Conservation (phyloP, 1,284 basidiomycete species). For the Marasmius sp. region DNA sequence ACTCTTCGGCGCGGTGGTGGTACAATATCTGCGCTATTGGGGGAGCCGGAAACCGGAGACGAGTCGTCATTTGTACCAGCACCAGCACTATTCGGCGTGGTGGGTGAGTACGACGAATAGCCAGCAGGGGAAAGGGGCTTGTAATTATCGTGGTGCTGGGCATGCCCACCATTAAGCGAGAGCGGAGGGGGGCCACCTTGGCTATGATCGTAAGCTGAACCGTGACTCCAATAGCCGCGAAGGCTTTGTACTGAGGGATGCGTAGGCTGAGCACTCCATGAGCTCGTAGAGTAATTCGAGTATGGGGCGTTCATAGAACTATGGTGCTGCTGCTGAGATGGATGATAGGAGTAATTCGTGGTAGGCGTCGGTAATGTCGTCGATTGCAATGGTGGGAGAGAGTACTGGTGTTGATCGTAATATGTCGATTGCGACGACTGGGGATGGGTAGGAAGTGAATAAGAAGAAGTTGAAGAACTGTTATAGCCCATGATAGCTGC, state of each 20-base stretch:
- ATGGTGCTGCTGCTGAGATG: slow-evolving; percentile 8
- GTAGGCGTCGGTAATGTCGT: slow-evolving; percentile 3
- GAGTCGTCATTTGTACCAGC: slow-evolving; percentile 5
- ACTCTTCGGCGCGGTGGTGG: slow-evolving; percentile 65
- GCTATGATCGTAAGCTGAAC: slow-evolving; percentile 8
- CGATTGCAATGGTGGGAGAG: slow-evolving; percentile 13
- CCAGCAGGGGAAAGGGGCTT: slow-evolving; percentile 9
- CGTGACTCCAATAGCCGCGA: slow-evolving; percentile 11
- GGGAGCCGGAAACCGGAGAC: slow-evolving; percentile 10
- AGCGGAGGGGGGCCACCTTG: slow-evolving; percentile 1
- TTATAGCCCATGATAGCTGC: slow-evolving; percentile 19
- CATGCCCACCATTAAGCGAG: slow-evolving; percentile 5
- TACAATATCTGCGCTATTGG: slow-evolving; percentile 44
- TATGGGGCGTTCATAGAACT: slow-evolving; percentile 2
- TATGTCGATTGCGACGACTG: slow-evolving; percentile 31
- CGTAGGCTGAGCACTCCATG: slow-evolving; percentile 6
- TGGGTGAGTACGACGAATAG: slow-evolving; percentile 8
- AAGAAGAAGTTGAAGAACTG: slow-evolving; percentile 11
- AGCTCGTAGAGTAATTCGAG: slow-evolving; percentile 1
- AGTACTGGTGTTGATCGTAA: slow-evolving; percentile 20
- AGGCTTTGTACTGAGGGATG: slow-evolving; percentile 12
- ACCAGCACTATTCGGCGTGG: slow-evolving; percentile 2
- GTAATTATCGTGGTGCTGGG: slow-evolving; percentile 10
- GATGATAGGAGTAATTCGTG: slow-evolving; percentile 7
- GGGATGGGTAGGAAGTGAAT: slow-evolving; percentile 28